phyloP scores from a whole-genome alignment of 2,329 filamentous ascomycete genomes.

The Hypomyces perniciosus region DNA sequence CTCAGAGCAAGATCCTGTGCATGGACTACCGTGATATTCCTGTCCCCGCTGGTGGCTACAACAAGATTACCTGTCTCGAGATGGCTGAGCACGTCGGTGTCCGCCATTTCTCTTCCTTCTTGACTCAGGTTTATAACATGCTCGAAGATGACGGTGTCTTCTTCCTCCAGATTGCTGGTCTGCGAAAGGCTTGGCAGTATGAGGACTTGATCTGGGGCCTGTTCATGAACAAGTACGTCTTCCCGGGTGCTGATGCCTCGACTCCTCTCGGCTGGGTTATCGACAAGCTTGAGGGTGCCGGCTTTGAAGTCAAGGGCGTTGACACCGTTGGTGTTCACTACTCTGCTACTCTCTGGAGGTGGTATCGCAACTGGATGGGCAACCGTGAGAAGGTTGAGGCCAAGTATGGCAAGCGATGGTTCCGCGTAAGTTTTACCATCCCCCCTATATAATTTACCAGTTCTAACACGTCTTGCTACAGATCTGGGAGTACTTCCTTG shows the following conservation, averaged over 20 bases:
- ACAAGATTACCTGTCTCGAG: conserved; percentile 95
- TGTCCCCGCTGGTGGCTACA: conserved; percentile 61
- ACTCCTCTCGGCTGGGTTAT: conserved; percentile 87
- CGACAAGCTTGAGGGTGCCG: conserved; percentile 69
- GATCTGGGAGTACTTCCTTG: conserved; percentile 93
- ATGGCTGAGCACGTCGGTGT: conserved; percentile 99
- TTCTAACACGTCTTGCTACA: conserved; percentile 24
- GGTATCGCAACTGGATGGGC: conserved; percentile 97
- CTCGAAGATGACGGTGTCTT: conserved; percentile 93
- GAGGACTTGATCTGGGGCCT: conserved; percentile 97
- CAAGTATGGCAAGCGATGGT: conserved; percentile 96
- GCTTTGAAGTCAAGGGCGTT: conserved; percentile 73
- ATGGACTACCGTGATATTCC: conserved; percentile 97
- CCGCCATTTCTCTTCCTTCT: conserved; percentile 74
- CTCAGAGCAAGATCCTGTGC: conserved; percentile 88
- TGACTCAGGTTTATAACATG: conserved; percentile 88
- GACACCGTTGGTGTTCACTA: conserved; percentile 97
- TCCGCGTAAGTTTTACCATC: conserved; percentile 59
- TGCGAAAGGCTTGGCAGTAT: conserved; percentile 94
- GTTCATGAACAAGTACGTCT: conserved; percentile 99
- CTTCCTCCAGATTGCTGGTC: conserved; percentile 91
- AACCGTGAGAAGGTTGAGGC: conserved; percentile 88
- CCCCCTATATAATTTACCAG: background rate
- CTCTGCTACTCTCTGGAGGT: conserved; percentile 91
- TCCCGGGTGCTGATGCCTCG: conserved; percentile 93